Evolutionary conservation across 2,329 filamentous ascomycete species (phyloP), one percentile per base, ranked within the genome.

Genomic region (Colletotrichum spinosum): DNA sequence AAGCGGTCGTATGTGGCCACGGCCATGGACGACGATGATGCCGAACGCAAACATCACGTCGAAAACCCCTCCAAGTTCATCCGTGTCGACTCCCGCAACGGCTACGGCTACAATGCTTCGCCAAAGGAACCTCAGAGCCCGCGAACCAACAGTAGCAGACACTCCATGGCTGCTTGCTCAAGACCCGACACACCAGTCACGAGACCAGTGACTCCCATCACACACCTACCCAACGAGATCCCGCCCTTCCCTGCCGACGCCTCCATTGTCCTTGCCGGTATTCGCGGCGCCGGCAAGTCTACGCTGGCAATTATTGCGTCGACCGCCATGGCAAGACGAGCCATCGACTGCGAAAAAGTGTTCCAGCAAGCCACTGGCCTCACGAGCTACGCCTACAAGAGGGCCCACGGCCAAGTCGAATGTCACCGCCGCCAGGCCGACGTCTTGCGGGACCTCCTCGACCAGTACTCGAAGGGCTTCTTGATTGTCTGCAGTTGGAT

Each of bases 281-380:
- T 93, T 60, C 87, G 90, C 12, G 92, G 91, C 10, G 88, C 90
- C 6, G 92, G 92, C 13, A 94, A 94, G 75, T 91, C 90, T 2
- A 93, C 90, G 2, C 80, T 94, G 10, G 92, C 89, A 12, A 86
- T 94, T 52, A 92, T 94, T 67, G 89, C 91, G 6, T 91, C 91
- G 0, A 88, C 89, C 8, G 90, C 90, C 53, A 88, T 92, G 75
- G 86, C 88, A 57, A 83, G 90, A 45, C 87, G 87, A 57, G 82
- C 94, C 2, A 79, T 94, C 57, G 91, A 94, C 67, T 84, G 89
- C 39, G 91, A 94, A 68, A 83, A 84, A 45, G 83, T 84, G 51
- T 94, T 95, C 69, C 84, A 89, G 46, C 86, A 91, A 55, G 78
- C 82, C 4, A 88, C 86, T 0, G 88, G 89, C 8, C 79, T 87